Base-by-base conservation (phyloP, 371 early-diverging fungal genomes). In the Quaeritorhiza haematococci region DNA sequence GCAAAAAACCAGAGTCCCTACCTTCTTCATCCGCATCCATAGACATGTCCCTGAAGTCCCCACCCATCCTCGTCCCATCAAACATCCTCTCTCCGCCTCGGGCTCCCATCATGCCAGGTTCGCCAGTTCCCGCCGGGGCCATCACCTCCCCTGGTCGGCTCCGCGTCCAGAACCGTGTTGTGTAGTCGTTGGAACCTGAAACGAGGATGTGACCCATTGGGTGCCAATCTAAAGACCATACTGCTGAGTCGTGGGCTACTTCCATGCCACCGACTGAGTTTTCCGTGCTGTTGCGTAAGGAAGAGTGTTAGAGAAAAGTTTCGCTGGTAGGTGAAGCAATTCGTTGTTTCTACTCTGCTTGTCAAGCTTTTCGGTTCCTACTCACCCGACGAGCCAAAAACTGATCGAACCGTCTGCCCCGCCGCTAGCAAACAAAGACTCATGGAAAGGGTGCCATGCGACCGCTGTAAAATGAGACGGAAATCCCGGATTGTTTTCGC, bases 211-310 rank as follows among this genome's bases (percentile, higher is more conserved):
- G 99, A 0, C 99, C 99, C 19, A 94, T 74, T 5, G 99, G 99
- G 74, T 99, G 99, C 92, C 94, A 99, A 63, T 97, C 99, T 35
- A 99, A 71, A 3, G 96, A 86, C 95, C 98, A 99, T n/a, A 99
- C 87, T 46, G 92, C 88, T 29, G 88, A 87, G 24, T 50, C 94
- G 65, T 99, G 99, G 0, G 97, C 98, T 13, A 82, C 82, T 42
- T 94, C 91, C 64, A 96, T 82, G 13, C 78, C 79, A 0, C 84
- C 90, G 3, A 92, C 71, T 0, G 71, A 45, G 38, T 64, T 49
- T 13, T 71, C 72, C 3, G 59, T 67, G 6, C 72, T 65, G 32
- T 15, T 54, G 17, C 3, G 15, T 3, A 33, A 53, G 30, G 3
- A 49, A 50, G 52, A 26, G 24, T 24, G 24, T 19, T 8, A 19